Conservation (phyloP, 1,284 basidiomycete species). For the Phaffia rhodozyma region DNA sequence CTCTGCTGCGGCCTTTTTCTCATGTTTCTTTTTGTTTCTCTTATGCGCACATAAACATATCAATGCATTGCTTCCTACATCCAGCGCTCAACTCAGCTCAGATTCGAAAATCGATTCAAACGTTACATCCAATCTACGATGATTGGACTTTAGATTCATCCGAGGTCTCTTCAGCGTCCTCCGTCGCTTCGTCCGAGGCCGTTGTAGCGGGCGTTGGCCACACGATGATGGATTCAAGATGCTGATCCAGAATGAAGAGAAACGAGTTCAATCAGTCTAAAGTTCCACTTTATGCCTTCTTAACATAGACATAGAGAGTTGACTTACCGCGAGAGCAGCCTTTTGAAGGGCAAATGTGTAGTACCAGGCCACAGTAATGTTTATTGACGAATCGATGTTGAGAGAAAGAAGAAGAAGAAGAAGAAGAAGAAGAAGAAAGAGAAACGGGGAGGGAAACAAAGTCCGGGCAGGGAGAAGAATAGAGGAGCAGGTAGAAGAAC, state of each 20-base stretch:
- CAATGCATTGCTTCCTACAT: too few species aligned
- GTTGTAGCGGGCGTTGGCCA: constrained; percentile 5
- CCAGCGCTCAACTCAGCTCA: too few species aligned
- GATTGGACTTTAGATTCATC: too few species aligned
- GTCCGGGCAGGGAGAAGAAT: neutral
- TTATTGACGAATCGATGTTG: neutral
- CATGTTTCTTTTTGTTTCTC: too few species aligned
- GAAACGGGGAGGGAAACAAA: neutral
- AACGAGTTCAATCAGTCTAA: neutral
- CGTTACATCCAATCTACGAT: too few species aligned
- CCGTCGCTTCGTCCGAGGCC: too few species aligned
- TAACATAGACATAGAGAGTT: neutral
- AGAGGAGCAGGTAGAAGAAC: neutral
- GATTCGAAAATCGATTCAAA: too few species aligned
- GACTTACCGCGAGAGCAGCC: constrained; percentile 14
- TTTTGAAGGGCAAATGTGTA: neutral
- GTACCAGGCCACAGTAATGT: neutral
- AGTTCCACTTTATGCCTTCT: neutral
- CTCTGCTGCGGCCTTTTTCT: too few species aligned
- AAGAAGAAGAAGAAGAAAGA: neutral
- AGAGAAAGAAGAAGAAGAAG: neutral
- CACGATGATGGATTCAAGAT: constrained; percentile 17
- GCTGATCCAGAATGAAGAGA: neutral
- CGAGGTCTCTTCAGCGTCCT: too few species aligned
- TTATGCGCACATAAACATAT: too few species aligned